Conservation (phyloP, 2,329 filamentous ascomycete genomes). For the Curvularia sp. region DNA sequence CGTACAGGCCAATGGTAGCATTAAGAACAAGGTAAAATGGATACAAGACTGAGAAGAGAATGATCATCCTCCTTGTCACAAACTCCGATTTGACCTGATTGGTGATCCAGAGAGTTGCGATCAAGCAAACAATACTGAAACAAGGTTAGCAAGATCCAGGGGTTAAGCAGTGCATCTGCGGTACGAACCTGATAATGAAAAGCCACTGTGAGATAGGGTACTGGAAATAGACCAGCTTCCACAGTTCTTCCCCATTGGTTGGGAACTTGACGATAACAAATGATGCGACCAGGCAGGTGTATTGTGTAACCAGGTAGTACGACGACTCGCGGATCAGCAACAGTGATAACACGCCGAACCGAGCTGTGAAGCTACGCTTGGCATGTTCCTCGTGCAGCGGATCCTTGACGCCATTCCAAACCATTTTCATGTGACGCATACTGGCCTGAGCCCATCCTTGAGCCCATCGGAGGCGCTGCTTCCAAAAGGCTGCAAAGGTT, state of each 20-base stretch:
- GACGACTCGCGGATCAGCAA: constrained; percentile 56
- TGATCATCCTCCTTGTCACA: constrained; percentile 51
- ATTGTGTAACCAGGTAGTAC: constrained; percentile 59
- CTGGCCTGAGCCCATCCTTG: constrained; percentile 61
- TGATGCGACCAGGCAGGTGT: constrained; percentile 55
- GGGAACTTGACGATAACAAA: constrained; percentile 57
- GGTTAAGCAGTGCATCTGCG: constrained; percentile 10
- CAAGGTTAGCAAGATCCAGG: constrained; percentile 23
- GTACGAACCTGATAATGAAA: constrained; percentile 53
- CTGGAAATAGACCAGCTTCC: constrained; percentile 56
- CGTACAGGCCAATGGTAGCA: constrained; percentile 56
- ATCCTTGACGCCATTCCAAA: constrained; percentile 52
- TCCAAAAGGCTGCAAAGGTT: constrained; percentile 55
- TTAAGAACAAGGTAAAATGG: constrained; percentile 55
- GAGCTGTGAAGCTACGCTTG: constrained; percentile 47
- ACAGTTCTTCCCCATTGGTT: constrained; percentile 46
- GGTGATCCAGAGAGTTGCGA: constrained; percentile 57
- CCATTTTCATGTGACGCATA: constrained; percentile 52
- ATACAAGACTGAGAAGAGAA: constrained; percentile 54
- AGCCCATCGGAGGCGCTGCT: constrained; percentile 59
- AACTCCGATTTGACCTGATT: constrained; percentile 57
- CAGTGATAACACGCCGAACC: constrained; percentile 56
- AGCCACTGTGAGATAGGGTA: constrained; percentile 59
- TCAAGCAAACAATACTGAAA: constrained; percentile 51
- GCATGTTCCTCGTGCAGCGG: constrained; percentile 33